Base-by-base conservation (phyloP, 768 basidiomycete genomes). In the Amanita subjunquillea region DNA sequence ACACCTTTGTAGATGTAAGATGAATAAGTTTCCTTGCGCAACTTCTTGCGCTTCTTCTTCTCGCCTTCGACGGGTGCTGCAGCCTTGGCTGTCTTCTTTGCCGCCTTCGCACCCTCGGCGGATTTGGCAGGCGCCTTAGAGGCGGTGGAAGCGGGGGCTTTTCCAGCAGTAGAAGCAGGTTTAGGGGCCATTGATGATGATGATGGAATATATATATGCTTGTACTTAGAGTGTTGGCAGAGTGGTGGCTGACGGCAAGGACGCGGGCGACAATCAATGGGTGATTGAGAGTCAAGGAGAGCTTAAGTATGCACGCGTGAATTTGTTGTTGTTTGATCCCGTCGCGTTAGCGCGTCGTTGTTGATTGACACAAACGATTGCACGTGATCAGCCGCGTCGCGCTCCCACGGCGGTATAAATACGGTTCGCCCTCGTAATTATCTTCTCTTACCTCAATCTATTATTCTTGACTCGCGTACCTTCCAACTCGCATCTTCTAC, bases 1-100 rank as follows among this genome's bases (percentile, higher is more conserved):
- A 50, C 56, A 87, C 88, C 87, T 72, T 91, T 92, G 78, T 91
- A 92, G 68, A 96, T 93, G 77, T 95, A 95, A 32, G 90, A 89
- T 20, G 90, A 85, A 75, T 91, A 92, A 2, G 90, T 91, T 76
- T 92, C 90, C 76, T 91, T 91, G 70, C 91, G 77, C 50, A 77
- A 67, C 78, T 93, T 94, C 72, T 83, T 85, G 61, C 85, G 75
- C 76, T 86, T 85, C 79, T 92, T 92, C 80, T 90, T 89, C 68
- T 91, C 86, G 44, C 78, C 82, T 50, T 80, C 82, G 39, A 75
- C 76, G 37, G 75, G 71, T 6, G 82, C 68, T 53, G 72, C 64
- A 27, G 72, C 65, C 61, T 78, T 79, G 54, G 82, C 69, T 0
- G 83, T 84, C 72, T 89, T 91, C 77, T 91, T 92, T 30, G 83